Conservation (phyloP, 208 protist species). For the Crithidia mellificae region DNA sequence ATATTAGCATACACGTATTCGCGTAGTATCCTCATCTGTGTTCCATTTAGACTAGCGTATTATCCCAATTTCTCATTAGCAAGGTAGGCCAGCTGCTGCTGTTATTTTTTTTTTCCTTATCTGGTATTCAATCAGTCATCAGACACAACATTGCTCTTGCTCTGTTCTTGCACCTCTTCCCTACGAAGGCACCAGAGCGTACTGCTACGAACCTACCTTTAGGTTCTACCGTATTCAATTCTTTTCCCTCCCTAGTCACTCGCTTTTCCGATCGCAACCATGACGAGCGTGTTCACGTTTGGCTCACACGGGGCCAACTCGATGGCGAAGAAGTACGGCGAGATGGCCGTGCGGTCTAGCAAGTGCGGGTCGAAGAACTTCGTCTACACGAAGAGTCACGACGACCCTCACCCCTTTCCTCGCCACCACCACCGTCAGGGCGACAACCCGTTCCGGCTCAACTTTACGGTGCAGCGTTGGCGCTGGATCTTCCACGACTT, state of each 20-base stretch:
- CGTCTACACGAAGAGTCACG: conserved; percentile 76
- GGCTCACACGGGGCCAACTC: conserved; percentile 72
- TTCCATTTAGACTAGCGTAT: no score
- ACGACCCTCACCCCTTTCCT: conserved; percentile 67
- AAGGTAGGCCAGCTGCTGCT: no score
- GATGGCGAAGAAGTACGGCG: conserved; percentile 65
- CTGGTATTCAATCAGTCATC: no score
- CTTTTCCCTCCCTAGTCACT: no score
- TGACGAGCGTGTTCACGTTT: conserved; percentile 83
- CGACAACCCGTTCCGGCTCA: conserved; percentile 75
- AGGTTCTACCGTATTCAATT: no score
- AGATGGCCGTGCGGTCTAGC: conserved; percentile 63
- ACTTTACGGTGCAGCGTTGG: conserved; percentile 65
- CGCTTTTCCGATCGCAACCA: conserved; percentile 8
- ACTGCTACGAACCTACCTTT: no score
- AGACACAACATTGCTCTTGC: no score
- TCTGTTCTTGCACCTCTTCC: no score
- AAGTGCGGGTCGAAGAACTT: conserved; percentile 87
- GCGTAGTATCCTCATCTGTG: no score
- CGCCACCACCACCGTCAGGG: conserved; percentile 82
- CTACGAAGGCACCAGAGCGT: no score
- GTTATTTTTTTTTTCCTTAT: conserved; percentile 15
- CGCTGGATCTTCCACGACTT: conserved; percentile 91
- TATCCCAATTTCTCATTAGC: no score
- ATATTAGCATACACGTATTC: no score